Evolutionary conservation across 192 early-diverging fungal genomes (phyloP).

Genomic region (Gigaspora rosea): DNA sequence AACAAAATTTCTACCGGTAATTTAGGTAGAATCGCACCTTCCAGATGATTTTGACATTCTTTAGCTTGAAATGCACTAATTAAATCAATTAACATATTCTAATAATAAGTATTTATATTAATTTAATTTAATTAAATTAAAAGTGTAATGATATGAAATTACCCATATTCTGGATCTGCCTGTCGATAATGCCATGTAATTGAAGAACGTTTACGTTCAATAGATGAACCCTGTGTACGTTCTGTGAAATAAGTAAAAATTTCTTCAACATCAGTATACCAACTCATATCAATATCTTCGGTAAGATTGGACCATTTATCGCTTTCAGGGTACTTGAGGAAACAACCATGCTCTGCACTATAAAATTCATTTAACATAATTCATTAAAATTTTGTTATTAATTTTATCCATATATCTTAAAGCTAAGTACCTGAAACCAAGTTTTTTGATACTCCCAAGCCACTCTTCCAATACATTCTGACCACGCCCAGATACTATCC

Average conservation of each 20-base stretch:
- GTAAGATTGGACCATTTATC: conserved; percentile 77
- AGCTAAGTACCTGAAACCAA: conserved; percentile 58
- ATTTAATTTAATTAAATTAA: neutral
- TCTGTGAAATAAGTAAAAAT: conserved; percentile 96
- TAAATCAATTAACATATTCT: neutral
- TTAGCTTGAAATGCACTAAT: conserved; percentile 88
- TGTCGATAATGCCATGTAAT: conserved; percentile 97
- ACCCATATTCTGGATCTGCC: conserved; percentile 93
- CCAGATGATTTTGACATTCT: conserved; percentile 95
- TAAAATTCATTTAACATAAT: too few relatives aligned
- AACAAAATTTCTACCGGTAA: conserved; percentile 91
- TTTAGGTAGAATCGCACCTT: conserved; percentile 89
- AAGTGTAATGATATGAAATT: neutral
- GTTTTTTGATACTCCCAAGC: conserved; percentile 72
- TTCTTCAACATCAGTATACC: conserved; percentile 92
- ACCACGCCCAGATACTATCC: conserved; percentile 93
- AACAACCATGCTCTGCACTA: conserved; percentile 94
- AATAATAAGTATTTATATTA: neutral
- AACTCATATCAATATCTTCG: conserved; percentile 79
- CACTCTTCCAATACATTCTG: conserved; percentile 80
- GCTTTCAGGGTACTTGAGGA: conserved; percentile 79
- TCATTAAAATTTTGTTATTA: too few relatives aligned
- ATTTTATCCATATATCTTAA: neutral
- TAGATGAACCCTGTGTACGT: conserved; percentile 87
- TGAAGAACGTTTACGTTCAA: conserved; percentile 90